Percentiles rank a stretch among this genome's conserved stretches.
Evolutionary conservation across 768 basidiomycete species (phyloP).

Genomic region (Candolleomyces eurysporus): DNA sequence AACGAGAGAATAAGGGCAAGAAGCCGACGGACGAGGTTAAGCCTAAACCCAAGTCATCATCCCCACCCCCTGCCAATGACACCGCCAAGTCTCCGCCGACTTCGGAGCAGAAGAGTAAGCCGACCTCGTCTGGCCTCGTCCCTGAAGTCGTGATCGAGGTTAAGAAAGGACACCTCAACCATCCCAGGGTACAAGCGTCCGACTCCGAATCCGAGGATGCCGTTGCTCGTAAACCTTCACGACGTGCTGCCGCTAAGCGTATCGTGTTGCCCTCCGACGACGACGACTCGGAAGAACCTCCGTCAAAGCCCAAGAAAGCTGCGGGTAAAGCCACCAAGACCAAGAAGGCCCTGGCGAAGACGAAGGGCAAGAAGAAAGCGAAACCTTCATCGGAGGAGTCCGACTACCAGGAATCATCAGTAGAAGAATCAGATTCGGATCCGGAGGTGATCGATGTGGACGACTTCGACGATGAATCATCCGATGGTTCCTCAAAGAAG

Average conservation of each 20-base stretch:
- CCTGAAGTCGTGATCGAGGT: slow-evolving; percentile 57
- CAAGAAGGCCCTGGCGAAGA: slow-evolving; percentile 3
- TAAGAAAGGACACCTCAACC: slow-evolving; percentile 22
- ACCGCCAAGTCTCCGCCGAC: neutral
- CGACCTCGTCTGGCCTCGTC: slow-evolving; percentile 36
- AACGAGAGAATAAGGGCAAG: slow-evolving; percentile 19
- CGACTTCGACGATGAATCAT: slow-evolving; percentile 16
- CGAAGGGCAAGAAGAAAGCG: slow-evolving; percentile 18
- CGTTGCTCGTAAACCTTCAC: slow-evolving; percentile 33
- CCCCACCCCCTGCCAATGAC: no score
- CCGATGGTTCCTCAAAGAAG: slow-evolving; percentile 13
- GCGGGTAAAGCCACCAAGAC: slow-evolving; percentile 9
- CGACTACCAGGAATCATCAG: slow-evolving; percentile 40
- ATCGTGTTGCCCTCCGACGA: slow-evolving; percentile 58
- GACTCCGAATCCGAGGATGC: slow-evolving; percentile 38
- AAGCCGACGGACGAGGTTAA: neutral
- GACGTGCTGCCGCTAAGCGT: slow-evolving; percentile 37
- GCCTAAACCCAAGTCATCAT: neutral
- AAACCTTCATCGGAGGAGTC: slow-evolving; percentile 22
- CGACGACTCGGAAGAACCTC: slow-evolving; percentile 33
- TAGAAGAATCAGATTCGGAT: slow-evolving; percentile 38
- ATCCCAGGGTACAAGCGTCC: slow-evolving; percentile 15
- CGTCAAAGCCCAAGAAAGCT: slow-evolving; percentile 22
- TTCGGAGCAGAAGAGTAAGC: slow-evolving; percentile 1
- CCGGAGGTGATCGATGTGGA: slow-evolving; percentile 18